Base-by-base conservation (phyloP, 2,329 filamentous ascomycete species). In the Fusarium nygamai region DNA sequence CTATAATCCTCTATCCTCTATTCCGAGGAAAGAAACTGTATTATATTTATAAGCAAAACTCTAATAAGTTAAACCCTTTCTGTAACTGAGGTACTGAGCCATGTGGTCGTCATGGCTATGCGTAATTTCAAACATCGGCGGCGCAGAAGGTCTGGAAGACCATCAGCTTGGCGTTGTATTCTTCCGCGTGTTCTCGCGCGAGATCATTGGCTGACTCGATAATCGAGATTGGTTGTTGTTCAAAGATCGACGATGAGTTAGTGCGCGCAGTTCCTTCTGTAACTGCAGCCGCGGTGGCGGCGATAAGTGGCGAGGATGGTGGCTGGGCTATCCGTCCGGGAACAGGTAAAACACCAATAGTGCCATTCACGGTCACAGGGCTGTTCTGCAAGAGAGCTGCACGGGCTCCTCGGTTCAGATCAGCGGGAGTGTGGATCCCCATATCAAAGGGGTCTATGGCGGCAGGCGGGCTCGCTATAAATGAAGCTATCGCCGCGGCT, bases 381-480 rank as follows among this genome's bases (percentile, higher is more conserved):
- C 46, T 48, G 20, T 48, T 48, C 12, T 48, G 19, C 1, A 48
- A 48, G 27, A 48, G 46, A 11, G 34, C 36, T 54, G 34, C 11
- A 54, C 16, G 9, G 48, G 48, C 48, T 51, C 31, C 22, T 24
- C 48, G 20, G 22, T 24, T 51, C 5, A 51, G 22, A 36, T 34
- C 19, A 8, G 24, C 22, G 22, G 31, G 48, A 19, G 22, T 51
- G 29, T 51, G 13, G 48, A 51, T n/a, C 48, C 22, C 31, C 1
- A 51, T 0, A 51, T 51, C 14, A 8, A 51, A 51, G 29, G 48
- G 48, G 14, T 51, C 48, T 3, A 8, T 6, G 6, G 39, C 13
- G 3, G 11, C 13, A 4, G 39, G 22, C 39, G 6, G 39, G 39
- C 0, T 43, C 22, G 22, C 4, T 2, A 8, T 6, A n/a, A 2